Base-by-base conservation (phyloP, 306 rosid species). In the Pachyrhizus erosus region DNA sequence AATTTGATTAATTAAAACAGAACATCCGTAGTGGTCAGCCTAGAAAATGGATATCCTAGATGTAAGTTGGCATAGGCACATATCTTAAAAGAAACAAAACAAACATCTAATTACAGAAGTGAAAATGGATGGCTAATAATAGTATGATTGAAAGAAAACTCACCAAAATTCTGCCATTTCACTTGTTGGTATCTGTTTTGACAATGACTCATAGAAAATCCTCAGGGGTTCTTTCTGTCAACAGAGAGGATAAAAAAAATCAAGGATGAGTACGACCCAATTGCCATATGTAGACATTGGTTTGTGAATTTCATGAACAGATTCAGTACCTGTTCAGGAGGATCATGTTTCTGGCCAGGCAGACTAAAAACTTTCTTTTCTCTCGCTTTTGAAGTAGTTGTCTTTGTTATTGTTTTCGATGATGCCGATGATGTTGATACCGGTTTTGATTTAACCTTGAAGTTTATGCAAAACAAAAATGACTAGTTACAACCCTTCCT, bases 151-250 rank as follows among this genome's bases (percentile, higher is more conserved):
- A 39, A 78, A 87, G 79, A 64, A 46, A 64, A 80, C 87, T 83
- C 78, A 91, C 97, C 97, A 92, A 87, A 92, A 94, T 79, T 92
- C 97, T 1, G 98, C 94, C 97, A 96, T 96, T 87, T 93, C 96
- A 87, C 99, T 96, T 40, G 88, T 57, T 27, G 99, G 94, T 73
- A 92, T 96, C 87, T 96, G 99, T 84, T 93, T 77, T 21, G 97
- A 96, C 83, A 96, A 85, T 60, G 99, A 93, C 84, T 92, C 94
- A 0, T 91, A 92, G 87, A 94, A 94, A 78, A 92, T 89, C 89
- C 98, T 86, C 83, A 93, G 84, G 55, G 98, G 97, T 51, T 94
- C 99, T 91, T 95, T 96, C 98, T 96, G 98, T 78, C 67, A 88
- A 83, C 13, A 85, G 43, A 34, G 86, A 55, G 27, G 29, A 65